Percentiles rank a stretch among this genome's conserved stretches.
These are phyloP conservation scores for Podaxis sp. DNA, from an alignment of 768 basidiomycete genomes.

Conservation along the genomic window DNA sequence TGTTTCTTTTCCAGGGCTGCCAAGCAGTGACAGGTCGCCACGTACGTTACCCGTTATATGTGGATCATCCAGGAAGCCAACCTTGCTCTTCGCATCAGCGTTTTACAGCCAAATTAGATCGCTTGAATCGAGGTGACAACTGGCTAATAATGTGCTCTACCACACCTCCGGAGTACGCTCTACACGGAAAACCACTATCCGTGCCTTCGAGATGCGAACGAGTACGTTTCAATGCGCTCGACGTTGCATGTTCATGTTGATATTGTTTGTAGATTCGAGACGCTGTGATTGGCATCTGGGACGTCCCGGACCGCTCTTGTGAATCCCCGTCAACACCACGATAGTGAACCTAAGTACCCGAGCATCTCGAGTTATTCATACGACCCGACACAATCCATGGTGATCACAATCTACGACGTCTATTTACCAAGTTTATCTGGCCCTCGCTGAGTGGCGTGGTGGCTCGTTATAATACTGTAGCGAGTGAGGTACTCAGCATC, in stretches of 20 bases:
- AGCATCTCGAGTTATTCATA: too few relatives aligned
- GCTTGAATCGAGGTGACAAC: not conserved
- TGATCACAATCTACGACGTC: too few relatives aligned
- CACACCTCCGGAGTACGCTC: not conserved
- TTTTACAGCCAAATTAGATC: constrained; percentile 1
- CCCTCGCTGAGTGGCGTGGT: not conserved
- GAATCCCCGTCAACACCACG: not conserved
- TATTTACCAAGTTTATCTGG: too few relatives aligned
- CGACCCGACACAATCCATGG: too few relatives aligned
- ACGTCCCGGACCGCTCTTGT: not conserved
- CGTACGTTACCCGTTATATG: not conserved
- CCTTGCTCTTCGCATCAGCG: not conserved
- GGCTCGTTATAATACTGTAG: too few relatives aligned
- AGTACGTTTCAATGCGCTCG: not conserved
- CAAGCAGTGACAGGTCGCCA: not conserved
- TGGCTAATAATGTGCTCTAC: constrained; percentile 9
- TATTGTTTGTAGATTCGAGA: not conserved
- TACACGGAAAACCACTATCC: not conserved
- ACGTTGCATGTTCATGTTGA: not conserved
- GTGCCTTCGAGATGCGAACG: not conserved
- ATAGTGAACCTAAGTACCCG: not conserved
- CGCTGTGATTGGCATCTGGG: not conserved
- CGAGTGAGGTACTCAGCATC: too few relatives aligned
- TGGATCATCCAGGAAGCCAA: too few relatives aligned
- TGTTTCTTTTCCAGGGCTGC: not conserved